These are phyloP conservation scores for Sporisorium graminicola DNA, from an alignment of 1,284 basidiomycete genomes.

Conservation along the genomic window DNA sequence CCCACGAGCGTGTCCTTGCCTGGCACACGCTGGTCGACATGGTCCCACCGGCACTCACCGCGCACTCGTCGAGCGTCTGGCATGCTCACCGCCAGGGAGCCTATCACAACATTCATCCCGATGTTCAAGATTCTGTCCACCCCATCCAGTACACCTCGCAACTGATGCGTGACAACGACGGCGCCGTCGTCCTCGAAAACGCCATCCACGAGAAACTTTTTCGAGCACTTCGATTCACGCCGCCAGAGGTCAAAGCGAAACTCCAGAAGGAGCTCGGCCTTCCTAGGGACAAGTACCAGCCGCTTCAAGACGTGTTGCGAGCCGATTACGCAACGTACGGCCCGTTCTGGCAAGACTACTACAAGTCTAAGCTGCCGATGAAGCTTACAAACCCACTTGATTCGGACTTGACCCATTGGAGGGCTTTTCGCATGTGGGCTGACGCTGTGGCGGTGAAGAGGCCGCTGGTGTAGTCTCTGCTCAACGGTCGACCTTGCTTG, in stretches of 20 bases:
- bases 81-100: neutral
- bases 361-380: neutral
- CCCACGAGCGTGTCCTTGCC: conserved; percentile 2
- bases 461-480: neutral
- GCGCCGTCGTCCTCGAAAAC: conserved; percentile 21
- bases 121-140: conserved; percentile 12
- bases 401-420: conserved; percentile 9
- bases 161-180: conserved; percentile 14
- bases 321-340: neutral
- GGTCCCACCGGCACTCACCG: conserved; percentile 9
- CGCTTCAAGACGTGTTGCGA: conserved; percentile 1
- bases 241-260: neutral
- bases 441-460: conserved; percentile 26
- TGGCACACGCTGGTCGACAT: conserved; percentile 3
- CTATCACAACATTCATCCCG: neutral
- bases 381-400: conserved; percentile 18
- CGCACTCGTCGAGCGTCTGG: conserved; percentile 7
- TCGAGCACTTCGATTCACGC: too few relatives aligned
- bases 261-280: neutral
- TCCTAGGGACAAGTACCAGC: neutral
- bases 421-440: conserved; percentile 10
- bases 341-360: conserved; percentile 13
- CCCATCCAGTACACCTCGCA: conserved; percentile 26
- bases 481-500: neutral
- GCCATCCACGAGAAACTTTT: neutral